A percentile compares a stretch with the other conserved stretches of the same genome.
Evolutionary conservation across 306 rosid genomes (phyloP).

Genomic region (Purshia tridentata): DNA sequence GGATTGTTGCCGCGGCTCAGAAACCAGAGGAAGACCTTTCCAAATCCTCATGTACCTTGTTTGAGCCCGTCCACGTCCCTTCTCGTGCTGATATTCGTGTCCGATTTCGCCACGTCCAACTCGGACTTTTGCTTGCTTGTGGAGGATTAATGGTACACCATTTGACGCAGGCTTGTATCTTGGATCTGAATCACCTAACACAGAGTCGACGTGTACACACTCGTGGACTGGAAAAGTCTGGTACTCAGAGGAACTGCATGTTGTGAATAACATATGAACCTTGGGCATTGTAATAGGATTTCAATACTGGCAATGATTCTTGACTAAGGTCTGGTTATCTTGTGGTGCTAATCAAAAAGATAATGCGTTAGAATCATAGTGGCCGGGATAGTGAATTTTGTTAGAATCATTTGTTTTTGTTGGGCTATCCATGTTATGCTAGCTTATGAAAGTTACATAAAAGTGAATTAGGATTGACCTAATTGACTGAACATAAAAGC

Average conservation of each 20-base stretch:
- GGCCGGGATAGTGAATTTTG: neutral
- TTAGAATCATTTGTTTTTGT: neutral
- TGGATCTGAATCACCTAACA: neutral
- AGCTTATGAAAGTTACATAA: neutral
- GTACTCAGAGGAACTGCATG: neutral
- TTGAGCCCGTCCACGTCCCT: neutral
- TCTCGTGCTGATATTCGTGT: no score
- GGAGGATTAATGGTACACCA: no score
- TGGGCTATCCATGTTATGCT: neutral
- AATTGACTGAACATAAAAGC: no score
- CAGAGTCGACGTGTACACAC: neutral
- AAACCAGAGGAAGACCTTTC: slow-evolving; percentile 7
- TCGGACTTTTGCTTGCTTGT: neutral
- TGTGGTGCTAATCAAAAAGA: neutral
- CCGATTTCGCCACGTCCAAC: slow-evolving; percentile 1
- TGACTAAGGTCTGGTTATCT: neutral
- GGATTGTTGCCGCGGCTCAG: neutral
- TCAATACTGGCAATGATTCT: neutral
- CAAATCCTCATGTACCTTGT: neutral
- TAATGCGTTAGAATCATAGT: neutral
- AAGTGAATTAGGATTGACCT: no score
- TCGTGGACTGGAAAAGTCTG: neutral
- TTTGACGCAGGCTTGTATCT: neutral
- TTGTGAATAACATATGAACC: neutral
- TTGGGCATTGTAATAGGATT: neutral